Conservation (phyloP, 192 early-diverging fungal species). For the Entrophospora sp. region DNA sequence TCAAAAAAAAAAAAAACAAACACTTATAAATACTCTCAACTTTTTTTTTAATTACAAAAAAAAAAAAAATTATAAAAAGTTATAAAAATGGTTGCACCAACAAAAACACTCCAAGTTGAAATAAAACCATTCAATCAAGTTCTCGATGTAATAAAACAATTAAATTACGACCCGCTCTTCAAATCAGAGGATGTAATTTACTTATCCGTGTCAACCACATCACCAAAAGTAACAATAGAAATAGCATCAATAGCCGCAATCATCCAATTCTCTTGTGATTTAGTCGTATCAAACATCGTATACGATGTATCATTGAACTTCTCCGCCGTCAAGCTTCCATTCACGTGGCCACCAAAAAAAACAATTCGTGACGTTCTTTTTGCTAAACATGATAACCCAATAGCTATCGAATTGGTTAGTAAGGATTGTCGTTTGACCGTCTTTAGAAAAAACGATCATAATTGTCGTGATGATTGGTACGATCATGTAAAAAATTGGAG, state of each 20-base stretch:
- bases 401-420: constrained; percentile 16
- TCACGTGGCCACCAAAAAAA: constrained; percentile 6
- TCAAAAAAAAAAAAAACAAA: too few species aligned
- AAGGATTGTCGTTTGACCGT: constrained; percentile 17
- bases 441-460: constrained; percentile 12
- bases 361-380: constrained; percentile 10
- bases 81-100: too few species aligned
- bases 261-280: constrained; percentile 13
- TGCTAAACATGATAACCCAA: neutral
- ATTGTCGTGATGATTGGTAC: constrained; percentile 13
- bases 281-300: neutral
- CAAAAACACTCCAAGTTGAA: neutral
- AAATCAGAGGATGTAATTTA: neutral
- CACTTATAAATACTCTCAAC: too few species aligned
- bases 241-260: constrained; percentile 5
- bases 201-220: neutral
- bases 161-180: neutral
- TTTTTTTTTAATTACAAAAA: too few species aligned
- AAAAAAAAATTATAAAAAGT: too few species aligned
- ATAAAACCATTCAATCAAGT: neutral
- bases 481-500: constrained; percentile 14
- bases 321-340: neutral
- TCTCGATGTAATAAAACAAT: neutral
- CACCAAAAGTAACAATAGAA: constrained; percentile 10
- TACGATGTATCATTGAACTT: constrained; percentile 15